phyloP scores from a whole-genome alignment of 495 filamentous ascomycete genomes.

The Tuber melanosporum region DNA sequence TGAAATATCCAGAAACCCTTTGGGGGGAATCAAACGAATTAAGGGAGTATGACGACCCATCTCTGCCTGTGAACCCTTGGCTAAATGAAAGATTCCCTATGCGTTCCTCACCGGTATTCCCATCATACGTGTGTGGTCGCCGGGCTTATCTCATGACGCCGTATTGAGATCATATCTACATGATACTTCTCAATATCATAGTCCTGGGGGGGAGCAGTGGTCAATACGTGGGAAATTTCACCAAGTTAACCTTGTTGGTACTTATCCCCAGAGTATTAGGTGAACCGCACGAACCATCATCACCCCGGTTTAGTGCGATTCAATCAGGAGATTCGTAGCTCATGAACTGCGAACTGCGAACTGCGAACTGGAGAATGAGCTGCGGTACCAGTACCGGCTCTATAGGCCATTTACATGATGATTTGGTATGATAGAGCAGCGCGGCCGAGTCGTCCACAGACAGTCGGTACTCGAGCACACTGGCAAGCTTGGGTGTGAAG shows the following conservation, averaged over 20 bases:
- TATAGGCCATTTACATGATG: not conserved
- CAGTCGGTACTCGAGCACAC: not conserved
- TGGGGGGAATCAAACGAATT: not conserved
- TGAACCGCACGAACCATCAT: not conserved
- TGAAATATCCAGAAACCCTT: not conserved
- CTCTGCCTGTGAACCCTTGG: not conserved
- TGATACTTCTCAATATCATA: not conserved
- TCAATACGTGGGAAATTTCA: not conserved
- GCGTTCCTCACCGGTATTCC: not conserved
- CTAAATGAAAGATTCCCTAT: not conserved
- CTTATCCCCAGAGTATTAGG: not conserved
- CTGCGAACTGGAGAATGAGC: no score
- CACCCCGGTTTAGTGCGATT: not conserved
- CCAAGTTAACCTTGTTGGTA: no score
- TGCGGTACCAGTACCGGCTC: not conserved
- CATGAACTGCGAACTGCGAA: not conserved
- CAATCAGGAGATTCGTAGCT: not conserved
- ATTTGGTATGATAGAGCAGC: not conserved
- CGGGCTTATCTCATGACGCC: not conserved
- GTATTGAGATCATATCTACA: not conserved
- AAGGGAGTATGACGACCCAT: not conserved
- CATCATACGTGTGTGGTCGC: not conserved
- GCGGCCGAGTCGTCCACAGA: no score
- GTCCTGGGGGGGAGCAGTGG: not conserved
- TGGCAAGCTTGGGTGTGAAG: not conserved